Conservation (phyloP, 805 yeast species). For the Schwanniomyces sp. region DNA sequence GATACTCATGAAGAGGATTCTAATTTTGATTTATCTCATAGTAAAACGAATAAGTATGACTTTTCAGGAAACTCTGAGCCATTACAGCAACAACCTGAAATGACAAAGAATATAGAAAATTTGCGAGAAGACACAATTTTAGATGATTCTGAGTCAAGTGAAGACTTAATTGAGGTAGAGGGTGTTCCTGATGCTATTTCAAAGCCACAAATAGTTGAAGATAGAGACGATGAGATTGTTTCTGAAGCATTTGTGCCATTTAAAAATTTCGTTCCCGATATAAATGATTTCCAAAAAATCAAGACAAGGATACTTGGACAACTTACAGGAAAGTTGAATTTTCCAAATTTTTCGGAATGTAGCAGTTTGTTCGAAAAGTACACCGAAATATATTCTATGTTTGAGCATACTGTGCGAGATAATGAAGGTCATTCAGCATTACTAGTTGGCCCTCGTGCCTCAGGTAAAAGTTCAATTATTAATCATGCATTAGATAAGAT, state of each 20-base stretch:
- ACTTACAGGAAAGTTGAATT: conserved; percentile 13
- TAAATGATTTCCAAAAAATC: conserved; percentile 13
- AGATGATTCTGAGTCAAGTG: background rate
- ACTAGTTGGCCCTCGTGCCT: conserved; percentile 74
- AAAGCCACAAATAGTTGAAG: background rate
- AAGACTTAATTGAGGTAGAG: background rate
- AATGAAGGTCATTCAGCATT: conserved; percentile 81
- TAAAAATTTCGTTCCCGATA: background rate
- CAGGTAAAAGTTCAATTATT: conserved; percentile 72
- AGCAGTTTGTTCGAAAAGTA: conserved; percentile 28
- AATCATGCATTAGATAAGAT: conserved; percentile 55
- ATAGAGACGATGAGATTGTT: conserved; percentile 1
- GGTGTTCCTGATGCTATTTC: background rate
- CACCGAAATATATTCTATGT: conserved; percentile 52
- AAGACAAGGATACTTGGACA: conserved; percentile 19
- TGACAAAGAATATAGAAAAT: background rate
- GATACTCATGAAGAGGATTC: background rate
- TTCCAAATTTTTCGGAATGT: conserved; percentile 14
- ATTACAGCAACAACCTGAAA: background rate
- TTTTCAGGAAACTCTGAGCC: background rate
- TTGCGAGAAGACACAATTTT: background rate
- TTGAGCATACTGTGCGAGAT: conserved; percentile 63
- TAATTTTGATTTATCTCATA: background rate
- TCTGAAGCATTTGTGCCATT: conserved; percentile 1
- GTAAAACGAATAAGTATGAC: background rate